Conservation (phyloP, 2,329 filamentous ascomycete species). For the Fusarium pseudonygamai region DNA sequence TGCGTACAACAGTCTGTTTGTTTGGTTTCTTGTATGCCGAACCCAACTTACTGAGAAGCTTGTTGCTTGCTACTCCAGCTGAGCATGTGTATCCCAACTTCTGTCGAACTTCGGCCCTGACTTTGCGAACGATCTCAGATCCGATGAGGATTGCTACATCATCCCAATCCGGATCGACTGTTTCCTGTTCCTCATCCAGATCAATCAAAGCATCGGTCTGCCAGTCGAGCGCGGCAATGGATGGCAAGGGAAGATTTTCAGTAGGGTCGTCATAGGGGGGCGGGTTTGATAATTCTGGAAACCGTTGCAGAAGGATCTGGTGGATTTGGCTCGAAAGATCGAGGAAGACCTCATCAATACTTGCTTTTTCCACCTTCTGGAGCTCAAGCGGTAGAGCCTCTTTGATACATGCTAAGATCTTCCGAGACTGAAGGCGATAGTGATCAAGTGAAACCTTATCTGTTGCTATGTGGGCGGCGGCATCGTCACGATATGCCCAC, state of each 20-base stretch:
- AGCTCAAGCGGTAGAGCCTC: conserved; percentile 71
- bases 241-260: conserved; percentile 76
- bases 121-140: conserved; percentile 84
- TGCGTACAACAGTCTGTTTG: conserved; percentile 91
- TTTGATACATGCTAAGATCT: conserved; percentile 82
- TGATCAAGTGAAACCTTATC: conserved; percentile 96
- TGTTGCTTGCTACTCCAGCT: conserved; percentile 87
- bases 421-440: conserved; percentile 85
- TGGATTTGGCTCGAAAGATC: conserved; percentile 90
- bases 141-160: conserved; percentile 88
- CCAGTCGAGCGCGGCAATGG: conserved; percentile 80
- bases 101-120: conserved; percentile 75
- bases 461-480: conserved; percentile 79
- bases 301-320: conserved; percentile 76
- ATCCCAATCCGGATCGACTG: conserved; percentile 93
- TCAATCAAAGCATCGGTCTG: conserved; percentile 83
- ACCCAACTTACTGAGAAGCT: conserved; percentile 94
- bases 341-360: conserved; percentile 94
- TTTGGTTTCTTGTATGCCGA: conserved; percentile 94
- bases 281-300: conserved; percentile 72
- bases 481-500: conserved; percentile 91
- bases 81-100: conserved; percentile 90
- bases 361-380: conserved; percentile 89
- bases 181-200: conserved; percentile 78
- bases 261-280: conserved; percentile 78